Evolutionary conservation across 352 stramenopile species (phyloP).

Genomic region (Globisporangium camurandrum): DNA sequence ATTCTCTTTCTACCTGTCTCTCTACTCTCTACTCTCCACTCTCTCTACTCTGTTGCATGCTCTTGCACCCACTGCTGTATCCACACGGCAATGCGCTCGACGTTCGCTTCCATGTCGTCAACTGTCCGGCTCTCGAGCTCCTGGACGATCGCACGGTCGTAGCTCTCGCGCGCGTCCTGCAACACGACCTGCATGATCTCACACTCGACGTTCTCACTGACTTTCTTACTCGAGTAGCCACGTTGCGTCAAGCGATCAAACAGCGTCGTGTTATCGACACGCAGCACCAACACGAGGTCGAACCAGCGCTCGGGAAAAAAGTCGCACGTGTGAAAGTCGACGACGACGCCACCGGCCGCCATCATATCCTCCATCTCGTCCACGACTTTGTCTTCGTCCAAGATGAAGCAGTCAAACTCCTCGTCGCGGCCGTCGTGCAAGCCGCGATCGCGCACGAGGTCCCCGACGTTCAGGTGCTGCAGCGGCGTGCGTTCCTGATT

Average conservation of each 20-base stretch:
- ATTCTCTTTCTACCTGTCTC: background rate
- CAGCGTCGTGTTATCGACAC: constrained; percentile 90
- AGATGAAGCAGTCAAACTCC: constrained; percentile 93
- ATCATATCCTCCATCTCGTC: constrained; percentile 93
- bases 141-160: constrained; percentile 93
- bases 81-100: constrained; percentile 90
- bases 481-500: constrained; percentile 73
- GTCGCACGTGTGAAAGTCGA: constrained; percentile 97
- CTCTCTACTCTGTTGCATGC: constrained; percentile 29
- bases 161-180: constrained; percentile 94
- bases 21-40: constrained; percentile 4
- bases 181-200: constrained; percentile 98
- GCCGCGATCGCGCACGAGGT: constrained; percentile 84
- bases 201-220: constrained; percentile 94
- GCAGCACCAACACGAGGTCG: constrained; percentile 90
- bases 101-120: constrained; percentile 95
- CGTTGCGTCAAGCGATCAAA: constrained; percentile 82
- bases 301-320: constrained; percentile 98
- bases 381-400: constrained; percentile 96
- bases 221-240: constrained; percentile 95
- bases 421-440: constrained; percentile 88
- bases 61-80: constrained; percentile 87
- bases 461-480: constrained; percentile 92
- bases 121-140: constrained; percentile 91
- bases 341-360: constrained; percentile 83